These are phyloP conservation scores for Mitragyna speciosa DNA, from an alignment of 257 asterid species.

Conservation along the genomic window DNA sequence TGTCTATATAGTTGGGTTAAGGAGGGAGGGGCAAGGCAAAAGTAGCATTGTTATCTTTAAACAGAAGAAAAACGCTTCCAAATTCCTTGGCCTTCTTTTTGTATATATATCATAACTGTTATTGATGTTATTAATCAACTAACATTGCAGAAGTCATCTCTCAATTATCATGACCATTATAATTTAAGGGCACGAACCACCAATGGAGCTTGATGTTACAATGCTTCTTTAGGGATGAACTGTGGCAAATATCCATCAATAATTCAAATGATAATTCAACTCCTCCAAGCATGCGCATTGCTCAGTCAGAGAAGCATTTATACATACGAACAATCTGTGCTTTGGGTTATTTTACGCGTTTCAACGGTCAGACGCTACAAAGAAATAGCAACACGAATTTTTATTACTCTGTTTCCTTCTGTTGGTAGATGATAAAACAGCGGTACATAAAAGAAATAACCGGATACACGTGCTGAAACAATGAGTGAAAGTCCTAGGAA, in stretches of 20 bases:
- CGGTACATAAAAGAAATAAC: background rate
- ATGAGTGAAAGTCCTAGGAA: conserved; percentile 67
- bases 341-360: conserved; percentile 3
- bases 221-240: background rate
- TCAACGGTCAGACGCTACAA: conserved; percentile 1
- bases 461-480: background rate
- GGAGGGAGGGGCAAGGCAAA: background rate
- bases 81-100: background rate
- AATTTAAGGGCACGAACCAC: background rate
- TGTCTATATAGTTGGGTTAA: background rate
- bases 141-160: background rate
- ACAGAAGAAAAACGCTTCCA: background rate
- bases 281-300: background rate
- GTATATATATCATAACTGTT: background rate
- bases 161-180: background rate
- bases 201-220: background rate
- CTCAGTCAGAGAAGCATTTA: background rate
- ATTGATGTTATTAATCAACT: background rate
- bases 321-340: background rate
- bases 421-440: background rate
- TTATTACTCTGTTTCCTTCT: too few species aligned
- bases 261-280: background rate
- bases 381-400: background rate
- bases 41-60: background rate
- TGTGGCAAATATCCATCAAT: background rate